Evolutionary conservation across 108 stramenopile species (phyloP).

Genomic region (Pseudonitzschia multistriata): DNA sequence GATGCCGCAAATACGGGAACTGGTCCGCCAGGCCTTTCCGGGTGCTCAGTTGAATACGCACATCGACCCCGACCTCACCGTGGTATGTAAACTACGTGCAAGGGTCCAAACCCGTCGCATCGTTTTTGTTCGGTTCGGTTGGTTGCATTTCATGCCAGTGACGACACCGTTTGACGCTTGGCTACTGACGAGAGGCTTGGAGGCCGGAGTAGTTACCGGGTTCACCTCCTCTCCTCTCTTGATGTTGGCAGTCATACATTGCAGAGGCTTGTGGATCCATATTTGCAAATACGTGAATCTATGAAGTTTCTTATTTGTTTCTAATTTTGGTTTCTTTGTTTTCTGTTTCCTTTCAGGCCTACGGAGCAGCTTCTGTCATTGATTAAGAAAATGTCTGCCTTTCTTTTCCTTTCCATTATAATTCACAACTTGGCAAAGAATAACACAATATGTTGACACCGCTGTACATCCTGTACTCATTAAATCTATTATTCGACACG

Average conservation of each 20-base stretch:
- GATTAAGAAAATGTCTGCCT: slow-evolving; percentile 83
- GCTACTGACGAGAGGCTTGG: slow-evolving; percentile 57
- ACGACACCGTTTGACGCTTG: slow-evolving; percentile 63
- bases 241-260: slow-evolving; percentile 45
- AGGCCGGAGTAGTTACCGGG: slow-evolving; percentile 78
- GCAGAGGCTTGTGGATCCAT: slow-evolving; percentile 25
- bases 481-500: too few species aligned
- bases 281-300: not conserved
- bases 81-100: slow-evolving; percentile 23
- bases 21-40: slow-evolving; percentile 73
- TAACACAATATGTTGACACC: too few species aligned
- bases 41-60: slow-evolving; percentile 80
- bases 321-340: not conserved
- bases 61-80: slow-evolving; percentile 97
- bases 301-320: not conserved
- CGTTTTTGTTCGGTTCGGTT: not conserved
- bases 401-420: too few species aligned
- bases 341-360: slow-evolving; percentile 43
- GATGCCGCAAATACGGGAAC: slow-evolving; percentile 88
- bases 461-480: too few species aligned
- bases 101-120: not conserved
- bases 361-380: slow-evolving; percentile 95
- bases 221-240: slow-evolving; percentile 44
- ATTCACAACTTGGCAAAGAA: too few species aligned
- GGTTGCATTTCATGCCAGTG: slow-evolving; percentile 27